Evolutionary conservation across 306 rosid genomes (phyloP), one percentile per base, ranked within the genome.

Genomic region (Fagus sylvatica): DNA sequence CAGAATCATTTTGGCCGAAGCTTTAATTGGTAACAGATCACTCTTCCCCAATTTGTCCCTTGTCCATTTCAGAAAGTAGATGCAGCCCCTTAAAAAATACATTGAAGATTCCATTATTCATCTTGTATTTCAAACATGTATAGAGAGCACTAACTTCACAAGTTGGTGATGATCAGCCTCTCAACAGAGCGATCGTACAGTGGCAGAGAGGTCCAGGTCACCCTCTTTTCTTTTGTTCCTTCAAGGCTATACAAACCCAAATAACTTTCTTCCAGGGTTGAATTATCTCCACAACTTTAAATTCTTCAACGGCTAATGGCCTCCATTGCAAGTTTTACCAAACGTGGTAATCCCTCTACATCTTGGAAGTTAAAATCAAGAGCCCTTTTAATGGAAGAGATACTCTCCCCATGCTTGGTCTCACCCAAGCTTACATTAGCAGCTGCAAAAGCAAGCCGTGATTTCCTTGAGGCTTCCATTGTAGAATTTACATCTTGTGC

Each of bases 401-500:
- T 84, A 77, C 84, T 85, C 53, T 93, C 97, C 34, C 83, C 82
- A 82, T 49, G 17, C 83, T 85, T 91, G 56, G 83, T 79, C 75
- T 81, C 93, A 28, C 69, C 85, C 6, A n/a, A 56, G 83, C 82
- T 88, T 39, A 83, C 78, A 80, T 84, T 84, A 53, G 89, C 96
- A 82, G 90, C 90, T 57, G 90, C 82, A 88, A 91, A 95, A 81
- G 99, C 93, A 83, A 62, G 70, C 69, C 77, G 81, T 28, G 99
- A 91, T 85, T 86, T 95, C 81, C 87, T 89, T 16, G 98, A 88
- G 69, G 99, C 99, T 81, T 95, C 99, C 97, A 95, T 95, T 72
- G 99, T 94, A 86, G 60, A 85, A 90, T 59, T 79, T 41, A 90
- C 88, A 86, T 93, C 96, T 89, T 90, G 28, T 22, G 28, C 28